phyloP scores from a whole-genome alignment of 768 basidiomycete genomes.

The Trametes maxima region DNA sequence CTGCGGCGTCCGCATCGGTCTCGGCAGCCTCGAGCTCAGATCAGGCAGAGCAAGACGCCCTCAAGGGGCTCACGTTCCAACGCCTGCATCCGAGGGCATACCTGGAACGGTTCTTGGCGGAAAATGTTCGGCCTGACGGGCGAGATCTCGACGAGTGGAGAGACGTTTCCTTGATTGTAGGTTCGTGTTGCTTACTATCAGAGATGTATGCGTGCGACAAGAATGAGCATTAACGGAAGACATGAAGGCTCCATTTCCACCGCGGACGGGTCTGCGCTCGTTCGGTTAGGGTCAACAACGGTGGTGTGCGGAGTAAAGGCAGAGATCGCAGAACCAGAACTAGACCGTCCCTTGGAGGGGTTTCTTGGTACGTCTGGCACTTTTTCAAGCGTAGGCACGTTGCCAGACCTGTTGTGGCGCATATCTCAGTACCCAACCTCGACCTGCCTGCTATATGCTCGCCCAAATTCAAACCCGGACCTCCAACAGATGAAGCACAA shows the following conservation, averaged over 20 bases:
- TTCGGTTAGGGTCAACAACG: constrained; percentile 90
- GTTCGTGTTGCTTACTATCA: constrained; percentile 46
- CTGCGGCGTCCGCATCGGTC: constrained; percentile 16
- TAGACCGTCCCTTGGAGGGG: constrained; percentile 73
- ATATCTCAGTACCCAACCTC: constrained; percentile 82
- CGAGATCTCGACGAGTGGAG: constrained; percentile 71
- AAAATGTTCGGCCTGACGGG: constrained; percentile 83
- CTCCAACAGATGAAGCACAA: constrained; percentile 93
- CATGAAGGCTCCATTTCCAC: constrained; percentile 87
- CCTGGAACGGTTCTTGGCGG: constrained; percentile 80
- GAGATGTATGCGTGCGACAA: not conserved
- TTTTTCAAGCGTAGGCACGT: no score
- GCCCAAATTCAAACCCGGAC: constrained; percentile 92
- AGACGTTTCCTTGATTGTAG: constrained; percentile 75
- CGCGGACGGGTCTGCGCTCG: constrained; percentile 90
- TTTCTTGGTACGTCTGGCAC: constrained; percentile 70
- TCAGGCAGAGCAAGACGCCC: constrained; percentile 24
- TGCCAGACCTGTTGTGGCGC: not conserved
- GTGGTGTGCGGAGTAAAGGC: constrained; percentile 96
- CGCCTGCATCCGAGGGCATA: constrained; percentile 89
- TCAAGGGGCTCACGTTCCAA: constrained; percentile 61
- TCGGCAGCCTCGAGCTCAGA: constrained; percentile 3
- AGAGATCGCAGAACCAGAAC: constrained; percentile 88
- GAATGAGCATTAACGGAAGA: not conserved
- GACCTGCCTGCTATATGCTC: constrained; percentile 94